Base-by-base conservation (phyloP, 108 stramenopile genomes). In the Skeletonema costatum region DNA sequence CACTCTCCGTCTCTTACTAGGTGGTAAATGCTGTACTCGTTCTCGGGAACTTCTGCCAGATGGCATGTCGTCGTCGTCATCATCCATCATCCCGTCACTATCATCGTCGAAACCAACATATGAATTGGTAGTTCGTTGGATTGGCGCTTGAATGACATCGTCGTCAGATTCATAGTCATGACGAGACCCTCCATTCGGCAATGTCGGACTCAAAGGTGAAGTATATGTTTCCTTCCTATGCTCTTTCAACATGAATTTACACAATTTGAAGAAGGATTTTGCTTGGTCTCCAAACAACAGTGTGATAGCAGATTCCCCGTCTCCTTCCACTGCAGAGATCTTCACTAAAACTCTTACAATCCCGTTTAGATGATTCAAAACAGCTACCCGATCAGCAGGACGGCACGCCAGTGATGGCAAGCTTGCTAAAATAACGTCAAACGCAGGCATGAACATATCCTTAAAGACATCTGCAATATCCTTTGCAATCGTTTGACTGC, bases 11-110 rank as follows among this genome's bases (percentile, higher is more conserved):
- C 82, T 64, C 69, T 83, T 83, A 32, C 39, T 48, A 25, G 82
- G 73, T 64, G 82, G 71, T n/a, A 42, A 44, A 29, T 36, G 68
- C 10, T 35, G 72, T 12, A 38, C 60, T 32, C 56, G 39, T 33
- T 25, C 53, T 10, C 31, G 30, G 29, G 60, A 41, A 68, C 35
- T 16, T 46, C n/a, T 39, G 44, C 36, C 33, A 32, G n/a, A n/a
- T n/a, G n/a, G 65, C 29, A 32, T 53, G 13, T 66, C 68, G 19
- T 59, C 68, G 19, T 59, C 72, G 5, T 62, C 72, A 31, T 73
- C 82, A 10, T 72, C 72, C 72, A 83, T 70, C 36, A 77, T 60
- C 10, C 71, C 82, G 59, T 83, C 82, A 56, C 72, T 73, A 5
- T 77, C 68, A 70, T 76, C 68, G 13, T 65, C 53, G 62, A 64